phyloP scores from a whole-genome alignment of 2,329 filamentous ascomycete genomes.

The Cryphonectria carpinicola region DNA sequence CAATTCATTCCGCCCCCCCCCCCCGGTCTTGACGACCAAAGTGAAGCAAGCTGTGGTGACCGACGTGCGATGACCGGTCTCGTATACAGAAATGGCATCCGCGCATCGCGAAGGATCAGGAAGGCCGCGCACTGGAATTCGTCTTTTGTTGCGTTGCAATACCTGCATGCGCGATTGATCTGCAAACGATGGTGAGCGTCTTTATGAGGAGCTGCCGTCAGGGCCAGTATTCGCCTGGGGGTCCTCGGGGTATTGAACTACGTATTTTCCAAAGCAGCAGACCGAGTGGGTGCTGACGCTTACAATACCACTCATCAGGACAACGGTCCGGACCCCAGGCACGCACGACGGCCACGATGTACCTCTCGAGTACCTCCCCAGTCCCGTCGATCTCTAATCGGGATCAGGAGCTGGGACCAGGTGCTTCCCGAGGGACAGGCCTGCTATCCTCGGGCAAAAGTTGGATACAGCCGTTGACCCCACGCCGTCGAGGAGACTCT shows the following conservation, averaged over 20 bases:
- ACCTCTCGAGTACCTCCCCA: constrained; percentile 21
- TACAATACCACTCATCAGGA: constrained; percentile 6
- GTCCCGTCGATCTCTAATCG: constrained; percentile 18
- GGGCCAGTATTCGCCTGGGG: not conserved
- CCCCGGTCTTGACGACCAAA: not conserved
- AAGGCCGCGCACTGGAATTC: not conserved
- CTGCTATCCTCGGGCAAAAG: constrained; percentile 19
- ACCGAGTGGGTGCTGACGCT: constrained; percentile 5
- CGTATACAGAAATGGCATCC: constrained; percentile 1
- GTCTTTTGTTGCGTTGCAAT: not conserved
- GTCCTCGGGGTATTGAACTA: constrained; percentile 2
- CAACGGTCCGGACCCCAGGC: constrained; percentile 1
- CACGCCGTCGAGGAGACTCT: not conserved
- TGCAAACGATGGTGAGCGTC: not conserved
- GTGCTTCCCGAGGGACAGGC: constrained; percentile 21
- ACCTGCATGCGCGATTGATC: not conserved
- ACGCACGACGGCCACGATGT: constrained; percentile 10
- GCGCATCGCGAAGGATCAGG: constrained; percentile 1
- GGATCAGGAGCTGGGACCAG: constrained; percentile 22
- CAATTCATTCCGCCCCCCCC: not conserved
- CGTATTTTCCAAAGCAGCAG: constrained; percentile 5
- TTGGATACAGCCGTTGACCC: constrained; percentile 19
- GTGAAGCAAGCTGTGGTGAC: constrained; percentile 1
- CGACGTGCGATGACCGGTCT: not conserved
- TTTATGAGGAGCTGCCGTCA: not conserved